Percentiles rank a stretch among this genome's conserved stretches.
Conservation (phyloP, 257 asterid genomes). For the Misopates orontium region DNA sequence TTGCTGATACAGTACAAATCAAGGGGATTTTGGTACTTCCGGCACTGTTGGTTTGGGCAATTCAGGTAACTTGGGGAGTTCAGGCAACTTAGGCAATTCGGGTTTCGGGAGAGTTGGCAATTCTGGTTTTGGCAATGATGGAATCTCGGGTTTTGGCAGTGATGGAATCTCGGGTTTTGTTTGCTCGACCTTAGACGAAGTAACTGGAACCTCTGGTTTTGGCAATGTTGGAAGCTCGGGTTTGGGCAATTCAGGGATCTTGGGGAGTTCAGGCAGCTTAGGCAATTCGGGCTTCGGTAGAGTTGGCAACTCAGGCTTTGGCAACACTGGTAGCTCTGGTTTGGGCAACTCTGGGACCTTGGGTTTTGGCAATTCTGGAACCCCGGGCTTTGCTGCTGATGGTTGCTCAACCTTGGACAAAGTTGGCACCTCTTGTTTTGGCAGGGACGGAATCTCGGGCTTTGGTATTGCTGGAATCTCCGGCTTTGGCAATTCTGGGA, state of each 20-base stretch:
- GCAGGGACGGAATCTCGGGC: no score
- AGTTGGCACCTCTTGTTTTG: slow-evolving; percentile 22
- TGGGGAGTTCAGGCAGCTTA: slow-evolving; percentile 13
- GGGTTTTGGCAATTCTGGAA: slow-evolving; percentile 25
- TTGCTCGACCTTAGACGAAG: not conserved
- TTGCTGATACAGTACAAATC: not conserved
- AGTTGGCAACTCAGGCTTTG: not conserved
- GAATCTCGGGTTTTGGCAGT: slow-evolving; percentile 18
- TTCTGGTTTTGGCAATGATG: slow-evolving; percentile 23
- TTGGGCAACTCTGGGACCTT: not conserved
- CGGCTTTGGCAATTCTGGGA: no score
- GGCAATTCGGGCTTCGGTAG: slow-evolving; percentile 19
- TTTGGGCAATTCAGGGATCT: not conserved
- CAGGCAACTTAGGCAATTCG: slow-evolving; percentile 28
- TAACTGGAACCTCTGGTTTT: slow-evolving; percentile 15
- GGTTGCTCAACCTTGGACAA: slow-evolving; percentile 19
- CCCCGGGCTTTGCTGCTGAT: slow-evolving; percentile 19
- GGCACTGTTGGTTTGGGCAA: slow-evolving; percentile 32
- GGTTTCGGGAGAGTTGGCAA: slow-evolving; percentile 23
- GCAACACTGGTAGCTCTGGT: not conserved
- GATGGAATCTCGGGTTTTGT: not conserved
- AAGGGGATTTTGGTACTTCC: slow-evolving; percentile 26
- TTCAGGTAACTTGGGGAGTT: slow-evolving; percentile 35
- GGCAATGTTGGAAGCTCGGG: slow-evolving; percentile 19
- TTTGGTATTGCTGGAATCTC: no score